Evolutionary conservation across 2,329 filamentous ascomycete genomes (phyloP).

Genomic region (Colletotrichum acutatum): DNA sequence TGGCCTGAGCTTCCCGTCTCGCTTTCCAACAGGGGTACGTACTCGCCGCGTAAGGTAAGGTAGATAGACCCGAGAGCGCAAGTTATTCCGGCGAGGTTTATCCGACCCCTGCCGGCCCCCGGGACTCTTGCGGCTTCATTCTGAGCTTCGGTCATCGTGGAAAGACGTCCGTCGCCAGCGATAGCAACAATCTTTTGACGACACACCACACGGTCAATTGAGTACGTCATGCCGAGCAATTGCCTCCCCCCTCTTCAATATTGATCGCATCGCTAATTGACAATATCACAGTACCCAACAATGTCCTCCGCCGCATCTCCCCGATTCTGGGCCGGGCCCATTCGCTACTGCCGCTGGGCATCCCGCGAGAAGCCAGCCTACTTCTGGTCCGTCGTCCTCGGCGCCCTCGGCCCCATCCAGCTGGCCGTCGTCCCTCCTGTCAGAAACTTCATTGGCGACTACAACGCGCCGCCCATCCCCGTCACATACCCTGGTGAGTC

Average conservation of each 20-base stretch:
- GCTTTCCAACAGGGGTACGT: not conserved
- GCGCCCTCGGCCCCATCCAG: slow-evolving; percentile 75
- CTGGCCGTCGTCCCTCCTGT: slow-evolving; percentile 80
- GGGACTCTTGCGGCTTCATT: slow-evolving; percentile 8
- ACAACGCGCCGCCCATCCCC: slow-evolving; percentile 78
- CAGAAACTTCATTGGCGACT: slow-evolving; percentile 78
- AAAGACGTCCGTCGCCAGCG: not conserved
- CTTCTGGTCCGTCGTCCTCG: slow-evolving; percentile 87
- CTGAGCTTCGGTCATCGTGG: slow-evolving; percentile 29
- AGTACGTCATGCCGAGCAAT: slow-evolving; percentile 38
- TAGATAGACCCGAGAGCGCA: too few relatives aligned
- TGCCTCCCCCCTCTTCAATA: not conserved
- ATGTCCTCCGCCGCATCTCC: slow-evolving; percentile 75
- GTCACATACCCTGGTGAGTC: slow-evolving; percentile 91
- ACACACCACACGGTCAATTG: slow-evolving; percentile 47
- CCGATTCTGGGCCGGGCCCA: slow-evolving; percentile 84
- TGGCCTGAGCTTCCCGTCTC: not conserved
- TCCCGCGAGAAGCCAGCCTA: slow-evolving; percentile 88
- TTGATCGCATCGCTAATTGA: not conserved
- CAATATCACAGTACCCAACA: not conserved
- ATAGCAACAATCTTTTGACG: slow-evolving; percentile 33
- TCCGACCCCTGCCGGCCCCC: slow-evolving; percentile 6
- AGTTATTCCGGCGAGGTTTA: slow-evolving; percentile 17
- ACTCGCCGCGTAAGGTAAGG: too few relatives aligned
- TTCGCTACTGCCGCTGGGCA: slow-evolving; percentile 90